These are phyloP conservation scores for Pulveroboletus sp. DNA, from an alignment of 768 basidiomycete genomes.

Conservation along the genomic window DNA sequence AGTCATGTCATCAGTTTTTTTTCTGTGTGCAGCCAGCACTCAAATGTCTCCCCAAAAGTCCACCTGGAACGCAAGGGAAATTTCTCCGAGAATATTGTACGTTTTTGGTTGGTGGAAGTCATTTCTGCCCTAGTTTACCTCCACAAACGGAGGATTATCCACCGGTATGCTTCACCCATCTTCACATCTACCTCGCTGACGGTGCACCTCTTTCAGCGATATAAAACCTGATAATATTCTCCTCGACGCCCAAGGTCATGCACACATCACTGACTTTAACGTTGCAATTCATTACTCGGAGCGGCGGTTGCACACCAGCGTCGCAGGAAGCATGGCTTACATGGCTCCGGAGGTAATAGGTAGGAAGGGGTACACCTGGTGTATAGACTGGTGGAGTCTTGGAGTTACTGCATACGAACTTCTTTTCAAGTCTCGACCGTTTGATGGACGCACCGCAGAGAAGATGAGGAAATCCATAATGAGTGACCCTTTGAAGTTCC, in stretches of 20 bases:
- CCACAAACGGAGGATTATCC: constrained; percentile 89
- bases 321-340: constrained; percentile 98
- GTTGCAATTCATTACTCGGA: constrained; percentile 98
- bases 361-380: constrained; percentile 90
- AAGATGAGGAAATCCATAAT: constrained; percentile 86
- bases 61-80: constrained; percentile 73
- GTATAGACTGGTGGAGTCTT: constrained; percentile 95
- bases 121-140: constrained; percentile 84
- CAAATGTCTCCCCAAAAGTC: constrained; percentile 45
- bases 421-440: constrained; percentile 79
- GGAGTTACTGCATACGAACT: constrained; percentile 90
- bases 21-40: not conserved
- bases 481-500: constrained; percentile 75
- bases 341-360: constrained; percentile 98
- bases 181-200: constrained; percentile 2
- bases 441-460: constrained; percentile 86
- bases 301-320: constrained; percentile 81
- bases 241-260: constrained; percentile 90
- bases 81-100: constrained; percentile 69
- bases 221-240: constrained; percentile 98
- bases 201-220: constrained; percentile 53
- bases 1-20: constrained; percentile 29
- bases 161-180: constrained; percentile 59
- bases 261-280: constrained; percentile 98
- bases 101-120: constrained; percentile 90